These are phyloP conservation scores for Sarcocystis neurona DNA, from an alignment of 169 alveolate species.

Conservation along the genomic window DNA sequence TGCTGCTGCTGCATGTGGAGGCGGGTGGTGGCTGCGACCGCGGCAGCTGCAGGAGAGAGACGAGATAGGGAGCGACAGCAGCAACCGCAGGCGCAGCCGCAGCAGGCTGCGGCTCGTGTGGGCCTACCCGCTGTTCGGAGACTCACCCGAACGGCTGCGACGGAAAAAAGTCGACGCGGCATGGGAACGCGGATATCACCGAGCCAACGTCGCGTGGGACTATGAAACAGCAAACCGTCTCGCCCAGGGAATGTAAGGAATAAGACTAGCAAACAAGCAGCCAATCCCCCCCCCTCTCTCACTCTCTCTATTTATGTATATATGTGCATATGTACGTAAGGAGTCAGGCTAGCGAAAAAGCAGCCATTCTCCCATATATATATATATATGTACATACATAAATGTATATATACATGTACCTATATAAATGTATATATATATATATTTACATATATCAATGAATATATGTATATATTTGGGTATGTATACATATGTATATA, in stretches of 20 bases:
- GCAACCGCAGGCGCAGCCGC: no score
- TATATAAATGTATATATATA: not conserved
- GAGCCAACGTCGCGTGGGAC: slow-evolving; percentile 66
- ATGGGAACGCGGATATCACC: slow-evolving; percentile 69
- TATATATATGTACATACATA: not conserved
- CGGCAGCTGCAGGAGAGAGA: no score
- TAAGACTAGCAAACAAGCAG: not conserved
- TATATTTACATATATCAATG: not conserved
- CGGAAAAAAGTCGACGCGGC: slow-evolving; percentile 70
- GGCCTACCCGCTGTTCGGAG: slow-evolving; percentile 75
- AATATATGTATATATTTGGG: not conserved
- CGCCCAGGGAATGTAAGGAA: slow-evolving; percentile 69
- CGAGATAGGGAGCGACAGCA: no score
- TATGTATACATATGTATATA: not conserved
- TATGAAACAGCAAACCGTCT: slow-evolving; percentile 72
- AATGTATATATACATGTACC: not conserved
- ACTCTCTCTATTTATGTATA: no score
- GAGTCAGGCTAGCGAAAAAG: no score
- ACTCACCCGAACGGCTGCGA: slow-evolving; percentile 65
- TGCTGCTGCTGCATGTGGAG: no score
- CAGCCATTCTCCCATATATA: no score
- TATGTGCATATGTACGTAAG: no score
- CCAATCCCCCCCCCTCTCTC: no score
- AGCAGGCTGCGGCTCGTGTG: slow-evolving; percentile 38
- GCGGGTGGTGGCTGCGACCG: no score